Conservation (phyloP, 352 stramenopile genomes). For the Blastocystis sp. region DNA sequence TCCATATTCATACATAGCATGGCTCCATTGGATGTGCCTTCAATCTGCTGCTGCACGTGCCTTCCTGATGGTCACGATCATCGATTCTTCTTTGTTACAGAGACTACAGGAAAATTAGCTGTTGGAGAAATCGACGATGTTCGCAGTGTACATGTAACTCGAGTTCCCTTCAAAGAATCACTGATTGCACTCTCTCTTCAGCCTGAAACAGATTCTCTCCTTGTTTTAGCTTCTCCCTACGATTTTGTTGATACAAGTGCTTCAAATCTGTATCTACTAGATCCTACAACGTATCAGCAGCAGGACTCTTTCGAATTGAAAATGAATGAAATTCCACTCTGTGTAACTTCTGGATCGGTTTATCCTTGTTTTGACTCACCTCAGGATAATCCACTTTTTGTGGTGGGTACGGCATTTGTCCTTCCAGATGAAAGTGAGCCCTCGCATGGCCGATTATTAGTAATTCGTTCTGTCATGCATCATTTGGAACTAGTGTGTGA, state of each 20-base stretch:
- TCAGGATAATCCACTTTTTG: neutral
- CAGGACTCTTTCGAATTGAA: neutral
- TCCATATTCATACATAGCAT: neutral
- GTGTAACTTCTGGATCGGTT: neutral
- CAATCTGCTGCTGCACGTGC: neutral
- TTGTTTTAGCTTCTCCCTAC: neutral
- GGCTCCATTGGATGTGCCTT: neutral
- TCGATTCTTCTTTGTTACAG: neutral
- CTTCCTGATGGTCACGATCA: neutral
- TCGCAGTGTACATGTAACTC: neutral
- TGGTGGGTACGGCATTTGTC: constrained; percentile 19
- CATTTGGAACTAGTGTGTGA: neutral
- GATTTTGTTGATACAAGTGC: neutral
- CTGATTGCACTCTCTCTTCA: neutral
- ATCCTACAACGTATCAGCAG: neutral
- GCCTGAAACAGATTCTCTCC: neutral
- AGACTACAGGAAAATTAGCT: neutral
- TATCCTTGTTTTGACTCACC: neutral
- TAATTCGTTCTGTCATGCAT: neutral
- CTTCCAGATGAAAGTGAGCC: constrained; percentile 25
- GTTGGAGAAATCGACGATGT: constrained; percentile 6
- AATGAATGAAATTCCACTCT: neutral
- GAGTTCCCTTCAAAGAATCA: neutral
- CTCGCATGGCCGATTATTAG: neutral
- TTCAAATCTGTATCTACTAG: neutral